phyloP scores from a whole-genome alignment of 73 alveolate genomes.

The Paramecium bursaria region DNA sequence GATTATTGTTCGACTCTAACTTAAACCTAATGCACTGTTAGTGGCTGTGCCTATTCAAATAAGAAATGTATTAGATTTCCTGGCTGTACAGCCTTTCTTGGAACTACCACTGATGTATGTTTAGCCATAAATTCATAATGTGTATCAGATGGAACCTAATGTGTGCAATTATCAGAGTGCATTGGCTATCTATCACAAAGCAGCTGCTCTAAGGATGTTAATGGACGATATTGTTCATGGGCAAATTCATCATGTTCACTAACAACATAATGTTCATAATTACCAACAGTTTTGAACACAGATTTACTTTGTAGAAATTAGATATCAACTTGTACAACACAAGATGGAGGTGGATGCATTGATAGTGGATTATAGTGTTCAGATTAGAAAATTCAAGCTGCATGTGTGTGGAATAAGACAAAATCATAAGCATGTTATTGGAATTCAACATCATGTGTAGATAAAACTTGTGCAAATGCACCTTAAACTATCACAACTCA shows the following conservation, averaged over 20 bases:
- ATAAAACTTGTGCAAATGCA: constrained; percentile 1
- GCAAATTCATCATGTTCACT: too few relatives aligned
- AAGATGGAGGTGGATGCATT: constrained; percentile 5
- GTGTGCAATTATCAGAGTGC: too few relatives aligned
- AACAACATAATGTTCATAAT: constrained; percentile 22
- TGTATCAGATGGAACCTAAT: constrained; percentile 16
- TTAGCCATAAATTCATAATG: neutral
- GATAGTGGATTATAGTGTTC: constrained; percentile 13
- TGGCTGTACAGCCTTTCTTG: constrained; percentile 35
- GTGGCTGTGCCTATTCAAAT: constrained; percentile 48
- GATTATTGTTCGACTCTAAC: too few relatives aligned
- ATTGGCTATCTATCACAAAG: too few relatives aligned
- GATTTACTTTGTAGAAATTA: constrained; percentile 2
- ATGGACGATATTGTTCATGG: too few relatives aligned
- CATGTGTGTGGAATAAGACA: constrained; percentile 10
- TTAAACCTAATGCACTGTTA: too few relatives aligned
- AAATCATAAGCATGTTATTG: neutral
- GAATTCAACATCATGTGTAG: neutral
- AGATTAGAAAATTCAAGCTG: neutral
- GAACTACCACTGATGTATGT: neutral
- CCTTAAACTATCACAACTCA: neutral
- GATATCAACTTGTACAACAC: neutral
- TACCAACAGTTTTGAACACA: neutral
- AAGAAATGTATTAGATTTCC: neutral
- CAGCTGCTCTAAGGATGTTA: too few relatives aligned